A percentile compares a stretch with the other conserved stretches of the same genome.
phyloP scores from a whole-genome alignment of 176 grass and related monocot genomes.

The Typha latifolia region DNA sequence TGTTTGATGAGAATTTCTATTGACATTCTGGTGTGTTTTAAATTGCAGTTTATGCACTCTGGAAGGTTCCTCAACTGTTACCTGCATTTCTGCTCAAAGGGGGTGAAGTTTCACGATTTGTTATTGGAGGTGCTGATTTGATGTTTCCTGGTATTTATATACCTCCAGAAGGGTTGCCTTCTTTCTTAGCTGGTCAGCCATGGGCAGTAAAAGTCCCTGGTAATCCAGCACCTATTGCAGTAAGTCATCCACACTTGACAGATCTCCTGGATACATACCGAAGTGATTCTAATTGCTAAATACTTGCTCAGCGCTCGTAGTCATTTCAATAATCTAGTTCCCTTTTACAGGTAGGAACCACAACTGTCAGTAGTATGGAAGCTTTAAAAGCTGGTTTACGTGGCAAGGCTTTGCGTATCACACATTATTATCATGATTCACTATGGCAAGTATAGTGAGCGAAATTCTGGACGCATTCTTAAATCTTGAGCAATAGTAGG shows the following conservation, averaged over 20 bases:
- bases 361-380: conserved; percentile 63
- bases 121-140: conserved; percentile 89
- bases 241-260: conserved; percentile 26
- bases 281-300: background rate
- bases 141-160: conserved; percentile 91
- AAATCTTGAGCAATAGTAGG: background rate
- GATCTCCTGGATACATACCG: background rate
- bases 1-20: too few relatives aligned
- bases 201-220: conserved; percentile 89
- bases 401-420: conserved; percentile 76
- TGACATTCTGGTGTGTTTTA: conserved; percentile 6
- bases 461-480: background rate
- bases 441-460: conserved; percentile 60
- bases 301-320: background rate
- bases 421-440: conserved; percentile 72
- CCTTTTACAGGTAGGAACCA: conserved; percentile 54
- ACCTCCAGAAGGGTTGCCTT: conserved; percentile 67
- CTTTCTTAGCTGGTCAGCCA: conserved; percentile 72
- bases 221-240: conserved; percentile 83
- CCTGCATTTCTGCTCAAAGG: conserved; percentile 86
- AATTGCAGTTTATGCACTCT: conserved; percentile 85
- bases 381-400: conserved; percentile 70
- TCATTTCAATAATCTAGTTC: background rate
- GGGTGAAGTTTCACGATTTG: conserved; percentile 68
- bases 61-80: conserved; percentile 71